Conservation (phyloP, 1,139 yeast species). For the Diutina mesorugosa region DNA sequence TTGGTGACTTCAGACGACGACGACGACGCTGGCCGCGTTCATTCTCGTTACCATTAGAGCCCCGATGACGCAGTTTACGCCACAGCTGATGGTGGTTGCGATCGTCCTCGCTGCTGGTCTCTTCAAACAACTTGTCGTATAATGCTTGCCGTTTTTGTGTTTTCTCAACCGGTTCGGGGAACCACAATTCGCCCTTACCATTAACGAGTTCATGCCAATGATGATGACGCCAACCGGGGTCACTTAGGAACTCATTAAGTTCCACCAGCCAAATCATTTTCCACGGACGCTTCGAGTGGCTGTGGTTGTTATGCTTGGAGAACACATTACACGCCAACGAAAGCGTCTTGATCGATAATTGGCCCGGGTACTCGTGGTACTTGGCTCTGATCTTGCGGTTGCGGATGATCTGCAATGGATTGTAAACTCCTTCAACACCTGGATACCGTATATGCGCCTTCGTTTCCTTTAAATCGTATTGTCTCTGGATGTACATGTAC, state of each 20-base stretch:
- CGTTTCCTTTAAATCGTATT: slow-evolving; percentile 12
- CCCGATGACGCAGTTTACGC: neutral
- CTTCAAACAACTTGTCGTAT: neutral
- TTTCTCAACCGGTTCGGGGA: neutral
- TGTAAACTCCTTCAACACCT: slow-evolving; percentile 56
- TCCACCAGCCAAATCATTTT: slow-evolving; percentile 55
- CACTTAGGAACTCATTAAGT: slow-evolving; percentile 47
- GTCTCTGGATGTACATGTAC: slow-evolving; percentile 33
- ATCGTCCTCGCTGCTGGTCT: neutral
- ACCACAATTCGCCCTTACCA: slow-evolving; percentile 48
- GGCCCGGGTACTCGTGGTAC: slow-evolving; percentile 25
- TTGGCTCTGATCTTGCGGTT: slow-evolving; percentile 41
- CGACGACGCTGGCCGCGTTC: neutral
- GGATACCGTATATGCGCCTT: slow-evolving; percentile 16
- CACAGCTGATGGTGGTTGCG: neutral
- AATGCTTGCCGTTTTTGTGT: neutral
- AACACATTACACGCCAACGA: slow-evolving; percentile 47
- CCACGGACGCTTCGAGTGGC: slow-evolving; percentile 18
- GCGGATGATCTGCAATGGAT: slow-evolving; percentile 70
- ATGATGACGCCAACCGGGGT: slow-evolving; percentile 51
- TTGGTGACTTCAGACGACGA: neutral
- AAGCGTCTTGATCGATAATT: slow-evolving; percentile 18
- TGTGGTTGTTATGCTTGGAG: slow-evolving; percentile 19
- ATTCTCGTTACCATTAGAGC: neutral
- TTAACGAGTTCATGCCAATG: slow-evolving; percentile 50